phyloP scores from a whole-genome alignment of 208 protist species.

The Leptomonas pyrrhocoris region DNA sequence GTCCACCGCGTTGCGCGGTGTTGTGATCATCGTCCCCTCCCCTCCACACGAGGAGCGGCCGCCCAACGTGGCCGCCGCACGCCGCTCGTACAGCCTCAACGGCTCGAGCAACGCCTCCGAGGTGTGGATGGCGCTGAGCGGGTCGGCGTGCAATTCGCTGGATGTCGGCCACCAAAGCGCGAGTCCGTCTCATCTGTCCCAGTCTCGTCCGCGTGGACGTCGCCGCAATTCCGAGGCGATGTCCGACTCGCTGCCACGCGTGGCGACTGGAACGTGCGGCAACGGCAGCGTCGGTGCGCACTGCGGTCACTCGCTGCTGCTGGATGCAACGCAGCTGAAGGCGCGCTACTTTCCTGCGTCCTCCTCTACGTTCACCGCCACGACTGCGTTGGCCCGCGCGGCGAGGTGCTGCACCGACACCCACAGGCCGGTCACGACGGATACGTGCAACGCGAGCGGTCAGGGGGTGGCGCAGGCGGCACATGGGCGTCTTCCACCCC shows the following conservation, averaged over 20 bases:
- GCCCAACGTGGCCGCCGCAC: not conserved
- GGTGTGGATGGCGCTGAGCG: not conserved
- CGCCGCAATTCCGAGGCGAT: not conserved
- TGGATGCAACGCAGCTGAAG: conserved; percentile 1
- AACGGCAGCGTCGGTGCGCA: not conserved
- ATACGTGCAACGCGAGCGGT: not conserved
- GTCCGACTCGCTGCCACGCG: not conserved
- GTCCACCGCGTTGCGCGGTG: too few species aligned
- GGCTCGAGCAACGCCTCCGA: conserved; percentile 12
- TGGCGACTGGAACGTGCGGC: not conserved
- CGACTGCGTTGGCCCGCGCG: not conserved
- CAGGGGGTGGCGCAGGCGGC: not conserved
- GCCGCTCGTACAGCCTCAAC: conserved; percentile 4
- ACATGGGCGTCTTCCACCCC: not conserved
- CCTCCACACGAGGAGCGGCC: not conserved
- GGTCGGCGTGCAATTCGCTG: not conserved
- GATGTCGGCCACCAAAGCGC: not conserved
- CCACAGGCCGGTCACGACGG: conserved; percentile 8
- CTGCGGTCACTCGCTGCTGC: not conserved
- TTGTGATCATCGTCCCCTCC: too few species aligned
- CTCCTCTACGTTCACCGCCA: not conserved
- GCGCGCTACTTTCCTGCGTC: not conserved
- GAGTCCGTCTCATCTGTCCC: not conserved
- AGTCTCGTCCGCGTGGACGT: not conserved
- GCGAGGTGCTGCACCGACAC: conserved; percentile 4